phyloP scores from a whole-genome alignment of 352 stramenopile species.

The Pythium volutum region DNA sequence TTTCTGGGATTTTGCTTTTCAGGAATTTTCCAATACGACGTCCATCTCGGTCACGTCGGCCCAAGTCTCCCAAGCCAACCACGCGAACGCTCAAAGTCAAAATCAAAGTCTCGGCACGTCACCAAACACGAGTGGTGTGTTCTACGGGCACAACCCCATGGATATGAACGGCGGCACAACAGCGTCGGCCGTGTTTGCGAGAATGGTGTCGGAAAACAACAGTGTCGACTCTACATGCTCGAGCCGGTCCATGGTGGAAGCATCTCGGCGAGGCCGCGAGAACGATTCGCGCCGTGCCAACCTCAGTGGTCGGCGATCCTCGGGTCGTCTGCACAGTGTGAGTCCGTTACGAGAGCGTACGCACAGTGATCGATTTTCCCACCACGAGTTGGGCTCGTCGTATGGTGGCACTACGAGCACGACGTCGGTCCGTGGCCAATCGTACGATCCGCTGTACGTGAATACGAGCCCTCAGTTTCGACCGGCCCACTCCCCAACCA shows the following conservation, averaged over 20 bases:
- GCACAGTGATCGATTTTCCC: conserved; percentile 5
- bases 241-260: conserved; percentile 14
- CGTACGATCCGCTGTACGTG: conserved; percentile 1
- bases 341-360: conserved; percentile 35
- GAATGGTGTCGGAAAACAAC: conserved; percentile 18
- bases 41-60: conserved; percentile 40
- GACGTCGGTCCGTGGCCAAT: conserved; percentile 1
- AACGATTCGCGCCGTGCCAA: conserved; percentile 5
- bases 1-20: conserved; percentile 15
- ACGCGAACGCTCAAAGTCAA: conserved; percentile 19
- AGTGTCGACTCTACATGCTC: background rate
- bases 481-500: background rate
- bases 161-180: conserved; percentile 1
- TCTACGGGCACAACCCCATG: background rate
- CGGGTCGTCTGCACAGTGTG: conserved; percentile 37
- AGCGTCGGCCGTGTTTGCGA: conserved; percentile 13
- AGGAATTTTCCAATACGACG: conserved; percentile 53
- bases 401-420: conserved; percentile 9
- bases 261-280: conserved; percentile 3
- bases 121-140: background rate
- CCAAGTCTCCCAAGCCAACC: conserved; percentile 28
- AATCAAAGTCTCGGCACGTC: conserved; percentile 16
- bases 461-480: conserved; percentile 10
- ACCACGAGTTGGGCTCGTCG: conserved; percentile 5
- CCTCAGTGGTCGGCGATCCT: background rate